Conservation (phyloP, 2,329 filamentous ascomycete genomes). For the Catunica adiposa region DNA sequence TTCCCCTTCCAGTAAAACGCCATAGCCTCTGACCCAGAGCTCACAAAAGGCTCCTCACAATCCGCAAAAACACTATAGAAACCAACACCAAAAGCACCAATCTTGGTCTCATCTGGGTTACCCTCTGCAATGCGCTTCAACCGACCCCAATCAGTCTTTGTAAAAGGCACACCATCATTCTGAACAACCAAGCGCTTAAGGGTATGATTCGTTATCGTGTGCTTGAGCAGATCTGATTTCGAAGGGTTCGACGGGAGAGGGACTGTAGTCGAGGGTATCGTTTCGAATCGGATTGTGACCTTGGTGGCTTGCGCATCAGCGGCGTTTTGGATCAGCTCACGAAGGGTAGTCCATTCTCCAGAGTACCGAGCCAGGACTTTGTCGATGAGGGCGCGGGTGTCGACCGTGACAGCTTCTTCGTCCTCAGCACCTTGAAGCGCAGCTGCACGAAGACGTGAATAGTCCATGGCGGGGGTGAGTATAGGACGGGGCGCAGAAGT, state of each 20-base stretch:
- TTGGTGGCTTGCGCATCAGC: constrained; percentile 85
- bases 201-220: constrained; percentile 71
- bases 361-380: constrained; percentile 94
- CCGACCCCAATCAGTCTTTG: constrained; percentile 78
- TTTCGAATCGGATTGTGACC: constrained; percentile 86
- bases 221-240: constrained; percentile 58
- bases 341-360: constrained; percentile 77
- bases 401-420: constrained; percentile 94
- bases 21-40: constrained; percentile 83
- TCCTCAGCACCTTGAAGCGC: constrained; percentile 75
- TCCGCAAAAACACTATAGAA: constrained; percentile 99
- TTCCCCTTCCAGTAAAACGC: constrained; percentile 99
- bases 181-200: constrained; percentile 74
- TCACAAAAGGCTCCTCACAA: constrained; percentile 93
- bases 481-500: too few species aligned
- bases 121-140: constrained; percentile 97
- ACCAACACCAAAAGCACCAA: constrained; percentile 92
- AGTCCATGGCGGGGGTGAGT: constrained; percentile 39
- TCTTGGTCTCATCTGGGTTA: constrained; percentile 97
- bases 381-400: constrained; percentile 90
- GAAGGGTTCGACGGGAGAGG: constrained; percentile 51
- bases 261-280: constrained; percentile 62
- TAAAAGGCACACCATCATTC: constrained; percentile 82
- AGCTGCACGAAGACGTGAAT: constrained; percentile 63
- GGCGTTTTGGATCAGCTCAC: constrained; percentile 96